Conservation (phyloP, 345 rosid genomes). For the Viola odorata region DNA sequence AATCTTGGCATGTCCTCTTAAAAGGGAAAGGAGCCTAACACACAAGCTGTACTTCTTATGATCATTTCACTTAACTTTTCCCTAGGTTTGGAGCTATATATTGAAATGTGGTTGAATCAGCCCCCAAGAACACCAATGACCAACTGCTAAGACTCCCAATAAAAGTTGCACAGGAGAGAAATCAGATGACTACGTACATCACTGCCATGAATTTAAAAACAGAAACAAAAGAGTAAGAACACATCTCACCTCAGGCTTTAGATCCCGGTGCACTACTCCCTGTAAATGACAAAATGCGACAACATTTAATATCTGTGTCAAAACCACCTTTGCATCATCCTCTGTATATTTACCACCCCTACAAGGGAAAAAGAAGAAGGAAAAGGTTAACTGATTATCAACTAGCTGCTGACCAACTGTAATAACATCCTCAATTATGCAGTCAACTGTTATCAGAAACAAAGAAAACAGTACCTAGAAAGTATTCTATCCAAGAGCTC, state of each 20-base stretch:
- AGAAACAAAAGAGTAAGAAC: neutral
- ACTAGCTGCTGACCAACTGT: neutral
- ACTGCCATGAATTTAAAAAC: neutral
- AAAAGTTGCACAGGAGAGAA: slow-evolving; percentile 1
- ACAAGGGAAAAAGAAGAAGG: slow-evolving; percentile 6
- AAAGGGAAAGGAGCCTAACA: neutral
- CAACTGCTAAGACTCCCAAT: neutral
- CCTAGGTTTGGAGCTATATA: neutral
- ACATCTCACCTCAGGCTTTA: slow-evolving; percentile 84
- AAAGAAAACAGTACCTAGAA: slow-evolving; percentile 53
- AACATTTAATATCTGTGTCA: slow-evolving; percentile 74
- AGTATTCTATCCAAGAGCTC: slow-evolving; percentile 97
- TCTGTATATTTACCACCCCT: slow-evolving; percentile 94
- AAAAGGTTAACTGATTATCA: slow-evolving; percentile 4
- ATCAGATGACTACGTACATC: neutral
- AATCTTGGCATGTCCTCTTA: neutral
- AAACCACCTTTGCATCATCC: slow-evolving; percentile 77
- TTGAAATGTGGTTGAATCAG: too few species aligned
- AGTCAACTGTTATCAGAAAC: neutral
- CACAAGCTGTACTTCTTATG: neutral
- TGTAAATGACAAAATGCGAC: slow-evolving; percentile 93
- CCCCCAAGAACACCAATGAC: neutral
- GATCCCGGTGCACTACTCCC: slow-evolving; percentile 96
- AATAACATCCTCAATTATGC: neutral
- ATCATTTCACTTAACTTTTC: neutral